A percentile compares a stretch with the other conserved stretches of the same genome.
These are phyloP conservation scores for Pisolithus thermaeus DNA, from an alignment of 1,284 basidiomycete genomes.

Conservation along the genomic window DNA sequence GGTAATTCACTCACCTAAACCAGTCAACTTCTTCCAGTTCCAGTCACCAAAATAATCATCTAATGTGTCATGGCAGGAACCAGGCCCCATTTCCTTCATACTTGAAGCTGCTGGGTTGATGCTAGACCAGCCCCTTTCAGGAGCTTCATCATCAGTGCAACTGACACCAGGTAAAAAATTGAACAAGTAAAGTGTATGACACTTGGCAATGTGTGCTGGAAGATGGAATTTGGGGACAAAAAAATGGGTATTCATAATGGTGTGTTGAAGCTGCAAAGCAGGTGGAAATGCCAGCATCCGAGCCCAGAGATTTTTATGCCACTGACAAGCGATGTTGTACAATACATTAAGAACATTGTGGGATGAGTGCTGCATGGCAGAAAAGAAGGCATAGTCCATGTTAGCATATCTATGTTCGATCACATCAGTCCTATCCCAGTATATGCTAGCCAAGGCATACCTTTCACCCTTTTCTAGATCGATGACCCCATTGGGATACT, in stretches of 20 bases:
- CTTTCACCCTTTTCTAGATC: constrained; percentile 25
- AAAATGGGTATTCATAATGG: neutral
- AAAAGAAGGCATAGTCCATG: constrained; percentile 23
- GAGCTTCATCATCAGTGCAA: neutral
- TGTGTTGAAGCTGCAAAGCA: no score
- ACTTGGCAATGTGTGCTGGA: neutral
- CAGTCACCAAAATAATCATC: constrained; percentile 13
- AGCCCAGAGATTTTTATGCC: constrained; percentile 3
- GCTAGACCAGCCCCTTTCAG: constrained; percentile 2
- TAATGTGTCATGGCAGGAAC: constrained; percentile 10
- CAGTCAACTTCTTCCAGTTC: neutral
- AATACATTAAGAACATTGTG: neutral
- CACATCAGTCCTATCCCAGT: neutral
- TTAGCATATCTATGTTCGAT: constrained; percentile 17
- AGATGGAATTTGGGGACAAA: constrained; percentile 4
- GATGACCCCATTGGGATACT: constrained; percentile 13
- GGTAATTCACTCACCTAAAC: no score
- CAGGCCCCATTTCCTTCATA: constrained; percentile 9
- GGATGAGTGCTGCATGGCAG: neutral
- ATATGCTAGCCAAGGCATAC: constrained; percentile 5
- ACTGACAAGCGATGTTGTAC: constrained; percentile 4
- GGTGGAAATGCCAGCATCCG: neutral
- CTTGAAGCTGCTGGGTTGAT: constrained; percentile 3
- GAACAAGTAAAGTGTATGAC: no score
- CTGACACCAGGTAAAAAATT: neutral